Evolutionary conservation across 768 basidiomycete genomes (phyloP), one percentile per base, ranked within the genome.

Genomic region (Calocybe cyanea): DNA sequence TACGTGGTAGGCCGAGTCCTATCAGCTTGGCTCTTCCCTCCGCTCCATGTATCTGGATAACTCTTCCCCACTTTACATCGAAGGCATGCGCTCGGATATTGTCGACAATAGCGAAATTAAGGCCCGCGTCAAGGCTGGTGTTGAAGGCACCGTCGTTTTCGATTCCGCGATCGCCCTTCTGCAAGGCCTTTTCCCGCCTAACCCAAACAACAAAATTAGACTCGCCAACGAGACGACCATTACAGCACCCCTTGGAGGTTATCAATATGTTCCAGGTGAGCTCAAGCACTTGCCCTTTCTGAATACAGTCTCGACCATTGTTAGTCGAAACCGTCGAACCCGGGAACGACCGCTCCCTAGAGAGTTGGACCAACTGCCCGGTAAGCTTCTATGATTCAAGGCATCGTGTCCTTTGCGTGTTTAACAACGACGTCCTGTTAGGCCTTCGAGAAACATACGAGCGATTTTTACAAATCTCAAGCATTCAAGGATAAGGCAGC

Each of bases 131-230:
- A 92, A 92, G 68, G 83, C 82, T 43, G 88, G 89, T 37, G 83
- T 82, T 41, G 90, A 93, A 61, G 89, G 90, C 38, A 72, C 80
- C n/a, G 83, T 87, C 41, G 88, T 92, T 54, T 87, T 89, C 64
- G 89, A 92, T 72, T 86, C 85, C 5, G 83, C 88, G 24, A 84
- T 86, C 43, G 89, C 91, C 23, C 71, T 91, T 43, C 77, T 91
- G 33, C 92, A 93, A 65, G 89, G 90, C 34, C 72, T 92, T 39
- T 91, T 83, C 76, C 90, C 90, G 18, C 88, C 90, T n/a, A 85
- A 76, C 59, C 66, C 71, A 8, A 71, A 76, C 30, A 86, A 87
- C 67, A 81, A 77, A 58, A 85, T 86, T 54, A 72, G 71, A 5
- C 81, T 94, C 13, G 91, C 91, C 2, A 89, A 94, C 52, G 87